phyloP scores from a whole-genome alignment of 73 alveolate species.

The Paraurostyla sp. region DNA sequence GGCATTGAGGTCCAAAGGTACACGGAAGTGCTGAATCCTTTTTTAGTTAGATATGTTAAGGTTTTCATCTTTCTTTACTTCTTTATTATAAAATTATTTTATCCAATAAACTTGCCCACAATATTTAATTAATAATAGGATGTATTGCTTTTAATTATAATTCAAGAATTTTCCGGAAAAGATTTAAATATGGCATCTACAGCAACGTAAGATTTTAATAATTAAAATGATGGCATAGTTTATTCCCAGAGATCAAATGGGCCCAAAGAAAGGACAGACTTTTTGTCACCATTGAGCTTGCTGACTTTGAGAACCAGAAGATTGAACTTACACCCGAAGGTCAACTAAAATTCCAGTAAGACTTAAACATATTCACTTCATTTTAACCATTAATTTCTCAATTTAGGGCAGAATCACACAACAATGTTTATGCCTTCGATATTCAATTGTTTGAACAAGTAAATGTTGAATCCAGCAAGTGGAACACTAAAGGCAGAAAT shows the following conservation, averaged over 20 bases:
- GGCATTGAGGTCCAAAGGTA: constrained; percentile 70
- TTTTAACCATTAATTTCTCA: not conserved
- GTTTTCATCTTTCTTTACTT: constrained; percentile 45
- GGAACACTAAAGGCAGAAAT: constrained; percentile 81
- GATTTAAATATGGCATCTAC: not conserved
- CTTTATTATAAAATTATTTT: not conserved
- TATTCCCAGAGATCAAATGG: constrained; percentile 92
- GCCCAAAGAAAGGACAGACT: constrained; percentile 93
- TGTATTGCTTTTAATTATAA: too few species aligned
- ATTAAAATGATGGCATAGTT: constrained; percentile 19
- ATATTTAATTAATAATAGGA: too few species aligned
- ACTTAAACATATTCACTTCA: not conserved
- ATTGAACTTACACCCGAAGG: constrained; percentile 84
- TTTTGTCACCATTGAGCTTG: constrained; percentile 89
- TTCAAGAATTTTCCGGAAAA: constrained; percentile 6
- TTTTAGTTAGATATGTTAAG: not conserved
- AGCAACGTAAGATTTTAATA: not conserved
- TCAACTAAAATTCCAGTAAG: constrained; percentile 54
- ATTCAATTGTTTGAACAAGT: constrained; percentile 71
- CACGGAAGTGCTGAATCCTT: constrained; percentile 53
- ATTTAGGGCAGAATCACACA: constrained; percentile 59
- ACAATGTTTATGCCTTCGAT: constrained; percentile 58
- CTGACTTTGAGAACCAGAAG: constrained; percentile 83
- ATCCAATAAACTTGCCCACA: not conserved
- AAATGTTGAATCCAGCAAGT: constrained; percentile 63